Conservation (phyloP, 2,329 filamentous ascomycete species). For the Sporothrix globosa region DNA sequence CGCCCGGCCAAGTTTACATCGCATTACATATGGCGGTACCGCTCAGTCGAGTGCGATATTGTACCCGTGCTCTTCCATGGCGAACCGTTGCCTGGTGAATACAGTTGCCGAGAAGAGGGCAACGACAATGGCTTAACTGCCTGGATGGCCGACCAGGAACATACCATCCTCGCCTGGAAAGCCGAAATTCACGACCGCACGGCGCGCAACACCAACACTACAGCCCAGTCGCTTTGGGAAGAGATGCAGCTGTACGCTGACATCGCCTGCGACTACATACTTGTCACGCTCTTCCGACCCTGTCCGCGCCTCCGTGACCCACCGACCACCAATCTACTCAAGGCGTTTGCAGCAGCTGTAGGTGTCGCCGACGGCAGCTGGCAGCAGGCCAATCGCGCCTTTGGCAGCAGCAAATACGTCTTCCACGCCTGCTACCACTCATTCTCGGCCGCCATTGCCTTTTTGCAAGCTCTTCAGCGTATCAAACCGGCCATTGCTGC, state of each 20-base stretch:
- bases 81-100: slow-evolving; percentile 13
- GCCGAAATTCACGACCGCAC: slow-evolving; percentile 27
- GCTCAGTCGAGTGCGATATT: slow-evolving; percentile 25
- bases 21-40: slow-evolving; percentile 28
- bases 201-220: slow-evolving; percentile 9
- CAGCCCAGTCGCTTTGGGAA: slow-evolving; percentile 25
- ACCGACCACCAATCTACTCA: slow-evolving; percentile 16
- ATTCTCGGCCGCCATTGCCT: slow-evolving; percentile 27
- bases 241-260: slow-evolving; percentile 31
- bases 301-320: slow-evolving; percentile 27
- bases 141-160: slow-evolving; percentile 28
- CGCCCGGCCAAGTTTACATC: slow-evolving; percentile 28
- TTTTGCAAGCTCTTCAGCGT: slow-evolving; percentile 29
- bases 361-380: slow-evolving; percentile 31
- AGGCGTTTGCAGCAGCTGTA: slow-evolving; percentile 27
- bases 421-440: slow-evolving; percentile 31
- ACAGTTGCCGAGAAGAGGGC: neutral
- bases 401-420: slow-evolving; percentile 29
- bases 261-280: slow-evolving; percentile 29
- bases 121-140: neutral
- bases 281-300: slow-evolving; percentile 29
- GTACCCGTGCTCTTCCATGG: slow-evolving; percentile 29
- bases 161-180: slow-evolving; percentile 18
- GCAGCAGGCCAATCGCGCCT: slow-evolving; percentile 28
- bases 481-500: slow-evolving; percentile 25